Evolutionary conservation across 371 early-diverging fungal genomes (phyloP), one percentile per base, ranked within the genome.

Genomic region (Neoconidiobolus thromboides): DNA sequence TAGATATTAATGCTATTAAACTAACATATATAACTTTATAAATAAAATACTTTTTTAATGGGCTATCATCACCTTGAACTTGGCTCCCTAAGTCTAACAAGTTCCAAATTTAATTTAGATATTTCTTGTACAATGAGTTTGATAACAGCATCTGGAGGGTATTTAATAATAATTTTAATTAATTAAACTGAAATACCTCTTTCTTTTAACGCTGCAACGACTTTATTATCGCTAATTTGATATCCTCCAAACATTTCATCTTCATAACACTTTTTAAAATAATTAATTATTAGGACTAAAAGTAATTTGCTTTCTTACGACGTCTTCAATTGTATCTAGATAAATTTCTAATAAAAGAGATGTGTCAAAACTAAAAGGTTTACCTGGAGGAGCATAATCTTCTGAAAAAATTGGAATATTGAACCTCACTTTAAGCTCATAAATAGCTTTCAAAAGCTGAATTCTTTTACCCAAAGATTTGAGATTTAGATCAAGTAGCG

Each of bases 321-420:
- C 49, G 10, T 49, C 26, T 4, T 49, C 49, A 49, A 14, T 26
- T 26, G 10, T 49, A 49, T 49, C 26, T 14, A 49, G 14, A 14
- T 12, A 14, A 10, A 12, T 49, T 4, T 46, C 12, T 49, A 49
- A 10, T 49, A 49, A 49, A 14, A 49, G 49, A 49, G 4, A 14
- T 14, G 10, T 14, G 14, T 10, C 5, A 10, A 49, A 49, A 10
- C 4, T 4, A 49, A 14, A 10, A 15, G 37, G 64, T 73, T 72
- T 78, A 83, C 83, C 76, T 60, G 81, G 86, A 48, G 92, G 93
- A 44, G 89, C 76, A 65, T 87, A 93, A 67, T 90, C 90, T 63
- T 82, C 87, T 48, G 80, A 73, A 37, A 87, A 86, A 14, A 91
- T 71, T 3, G 87, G 85, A 42, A 93, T 75, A 40, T 84, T 82